These are phyloP conservation scores for Phialophora expanda DNA, from an alignment of 2,329 filamentous ascomycete species.

Conservation along the genomic window DNA sequence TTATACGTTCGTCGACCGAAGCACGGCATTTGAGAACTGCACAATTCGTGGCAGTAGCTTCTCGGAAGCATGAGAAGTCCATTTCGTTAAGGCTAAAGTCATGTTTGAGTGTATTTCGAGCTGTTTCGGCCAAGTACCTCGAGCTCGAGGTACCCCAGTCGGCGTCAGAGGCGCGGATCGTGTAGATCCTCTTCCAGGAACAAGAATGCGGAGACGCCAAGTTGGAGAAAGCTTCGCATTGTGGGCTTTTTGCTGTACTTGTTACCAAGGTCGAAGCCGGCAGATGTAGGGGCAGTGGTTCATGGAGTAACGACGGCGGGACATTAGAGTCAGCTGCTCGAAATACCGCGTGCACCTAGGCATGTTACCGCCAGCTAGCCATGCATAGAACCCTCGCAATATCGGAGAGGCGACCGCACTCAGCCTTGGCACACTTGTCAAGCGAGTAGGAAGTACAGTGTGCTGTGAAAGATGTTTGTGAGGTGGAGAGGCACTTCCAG, in stretches of 20 bases:
- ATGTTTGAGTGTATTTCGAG: background rate
- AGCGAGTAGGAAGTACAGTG: background rate
- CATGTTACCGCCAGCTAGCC: background rate
- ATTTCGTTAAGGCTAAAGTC: conserved; percentile 3
- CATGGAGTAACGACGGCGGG: background rate
- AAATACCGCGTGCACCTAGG: background rate
- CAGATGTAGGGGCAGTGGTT: conserved; percentile 3
- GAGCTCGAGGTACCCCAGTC: background rate
- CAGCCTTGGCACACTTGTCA: background rate
- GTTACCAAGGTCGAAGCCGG: background rate
- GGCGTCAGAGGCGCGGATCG: conserved; percentile 2
- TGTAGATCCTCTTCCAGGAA: conserved; percentile 1
- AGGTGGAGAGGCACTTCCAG: background rate
- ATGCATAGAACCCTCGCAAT: background rate
- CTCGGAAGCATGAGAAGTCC: conserved; percentile 1
- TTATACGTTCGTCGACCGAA: conserved; percentile 3
- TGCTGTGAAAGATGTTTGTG: background rate
- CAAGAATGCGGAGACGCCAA: background rate
- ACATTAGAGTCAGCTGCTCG: background rate
- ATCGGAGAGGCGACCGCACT: background rate
- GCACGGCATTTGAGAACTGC: background rate
- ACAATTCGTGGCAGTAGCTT: background rate
- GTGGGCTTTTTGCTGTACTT: background rate
- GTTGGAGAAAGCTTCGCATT: background rate
- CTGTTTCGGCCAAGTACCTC: background rate